Base-by-base conservation (phyloP, 176 grass and related monocot species). In the Hordeum marinum region DNA sequence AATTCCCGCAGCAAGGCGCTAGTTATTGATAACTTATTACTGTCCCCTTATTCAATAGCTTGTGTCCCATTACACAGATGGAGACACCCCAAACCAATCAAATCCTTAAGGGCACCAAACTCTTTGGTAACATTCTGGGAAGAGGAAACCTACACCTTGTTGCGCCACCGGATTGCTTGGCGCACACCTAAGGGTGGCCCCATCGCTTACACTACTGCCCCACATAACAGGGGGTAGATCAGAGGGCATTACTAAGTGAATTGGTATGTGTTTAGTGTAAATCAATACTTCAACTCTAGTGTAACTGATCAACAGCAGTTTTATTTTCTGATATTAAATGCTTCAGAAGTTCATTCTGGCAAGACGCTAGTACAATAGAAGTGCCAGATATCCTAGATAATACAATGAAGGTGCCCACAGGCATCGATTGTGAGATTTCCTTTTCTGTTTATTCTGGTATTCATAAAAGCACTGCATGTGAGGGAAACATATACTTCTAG, bases 341-440 rank as follows among this genome's bases (percentile, higher is more conserved):
- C 50, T 75, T 31, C 59, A 35, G 21, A 46, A 57, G 14, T 66
- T 73, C 54, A 82, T 43, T 82, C 64, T 42, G 6, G 2, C 58
- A 27, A 76, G 43, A 86, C 79, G 61, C 15, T 60, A 41, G 45
- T 75, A 82, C 75, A 58, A 82, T 57, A 71, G 40, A 80, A 59
- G 60, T 76, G 11, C 11, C 77, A 1, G 13, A 45, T 82, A 82
- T 77, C 52, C 40, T 54, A 86, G 8, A 26, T 55, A 76, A 78
- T 20, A 63, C 43, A 82, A 86, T 73, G 5, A 69, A 15, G 11
- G 9, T 9, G 43, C 74, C 45, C 32, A 57, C 2, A 7, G 82
- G 66, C 14, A 86, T 83, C 31, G 40, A 82, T 71, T 67, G 50
- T 77, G 79, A 77, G 7, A 52, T 20, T 75, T 66, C 84, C 41